phyloP scores from a whole-genome alignment of 2,329 filamentous ascomycete genomes.

The Colletotrichum magnum region DNA sequence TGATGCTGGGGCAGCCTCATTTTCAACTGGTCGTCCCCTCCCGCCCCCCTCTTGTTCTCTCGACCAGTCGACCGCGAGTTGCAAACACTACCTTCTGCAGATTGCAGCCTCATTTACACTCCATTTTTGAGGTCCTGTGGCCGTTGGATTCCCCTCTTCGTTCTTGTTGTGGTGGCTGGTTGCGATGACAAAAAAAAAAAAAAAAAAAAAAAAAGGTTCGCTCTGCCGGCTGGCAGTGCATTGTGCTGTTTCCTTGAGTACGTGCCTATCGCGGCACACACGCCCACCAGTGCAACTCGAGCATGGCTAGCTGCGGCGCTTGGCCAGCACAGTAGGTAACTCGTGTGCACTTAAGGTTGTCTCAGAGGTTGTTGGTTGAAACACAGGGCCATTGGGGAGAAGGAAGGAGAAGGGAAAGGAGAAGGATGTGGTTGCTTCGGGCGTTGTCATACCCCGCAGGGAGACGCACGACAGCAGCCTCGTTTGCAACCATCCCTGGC shows the following conservation, averaged over 20 bases:
- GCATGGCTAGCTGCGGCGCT: slow-evolving; percentile 6
- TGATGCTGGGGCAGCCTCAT: too few species aligned
- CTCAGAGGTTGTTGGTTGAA: slow-evolving; percentile 31
- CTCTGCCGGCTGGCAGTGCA: too few species aligned
- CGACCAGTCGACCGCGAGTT: too few species aligned
- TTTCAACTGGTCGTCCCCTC: too few species aligned
- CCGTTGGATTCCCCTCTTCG: too few species aligned
- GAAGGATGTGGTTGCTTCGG: slow-evolving; percentile 28
- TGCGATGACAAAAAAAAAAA: too few species aligned
- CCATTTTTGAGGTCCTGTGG: too few species aligned
- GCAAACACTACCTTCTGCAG: too few species aligned
- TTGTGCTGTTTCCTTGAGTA: background rate
- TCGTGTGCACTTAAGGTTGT: slow-evolving; percentile 29
- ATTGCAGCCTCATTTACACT: too few species aligned
- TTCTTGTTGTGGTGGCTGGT: too few species aligned
- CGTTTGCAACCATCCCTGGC: slow-evolving; percentile 4
- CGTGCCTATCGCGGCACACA: background rate
- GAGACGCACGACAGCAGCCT: slow-evolving; percentile 31
- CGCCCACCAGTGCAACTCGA: slow-evolving; percentile 3
- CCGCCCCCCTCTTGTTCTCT: too few species aligned
- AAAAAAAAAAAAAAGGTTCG: too few species aligned
- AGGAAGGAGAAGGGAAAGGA: slow-evolving; percentile 39
- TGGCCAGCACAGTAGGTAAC: background rate
- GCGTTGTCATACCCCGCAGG: slow-evolving; percentile 34
- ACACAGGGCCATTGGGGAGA: slow-evolving; percentile 39